A percentile compares a stretch with the other conserved stretches of the same genome.
Evolutionary conservation across 495 filamentous ascomycete genomes (phyloP).

Genomic region (Talaromyces adpressus): DNA sequence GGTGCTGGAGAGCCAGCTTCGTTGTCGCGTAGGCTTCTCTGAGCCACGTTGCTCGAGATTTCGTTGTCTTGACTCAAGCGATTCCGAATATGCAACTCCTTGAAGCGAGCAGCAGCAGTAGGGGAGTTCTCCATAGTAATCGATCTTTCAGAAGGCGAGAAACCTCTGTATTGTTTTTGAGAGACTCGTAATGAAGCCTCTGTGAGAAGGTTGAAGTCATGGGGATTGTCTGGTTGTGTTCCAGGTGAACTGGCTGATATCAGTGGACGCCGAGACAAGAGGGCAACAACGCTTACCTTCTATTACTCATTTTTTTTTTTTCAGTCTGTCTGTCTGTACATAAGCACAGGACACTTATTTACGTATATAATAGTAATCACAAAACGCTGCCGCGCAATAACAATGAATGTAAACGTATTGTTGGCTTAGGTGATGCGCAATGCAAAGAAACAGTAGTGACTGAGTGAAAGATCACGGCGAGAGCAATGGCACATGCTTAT

Average conservation of each 20-base stretch:
- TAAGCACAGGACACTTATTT: neutral
- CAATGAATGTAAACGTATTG: neutral
- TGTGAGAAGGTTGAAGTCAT: neutral
- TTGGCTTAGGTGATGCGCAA: neutral
- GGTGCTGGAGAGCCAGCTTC: neutral
- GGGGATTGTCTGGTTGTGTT: neutral
- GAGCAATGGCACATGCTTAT: neutral
- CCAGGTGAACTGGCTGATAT: neutral
- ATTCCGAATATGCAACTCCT: neutral
- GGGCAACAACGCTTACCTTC: neutral
- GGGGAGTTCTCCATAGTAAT: neutral
- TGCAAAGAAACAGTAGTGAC: neutral
- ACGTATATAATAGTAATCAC: neutral
- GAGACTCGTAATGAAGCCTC: neutral
- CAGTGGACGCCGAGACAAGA: neutral
- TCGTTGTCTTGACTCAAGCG: neutral
- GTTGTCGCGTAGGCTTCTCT: neutral
- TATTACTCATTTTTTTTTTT: neutral
- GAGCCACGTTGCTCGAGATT: neutral
- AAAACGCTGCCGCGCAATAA: neutral
- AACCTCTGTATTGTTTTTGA: neutral
- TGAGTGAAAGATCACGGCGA: neutral
- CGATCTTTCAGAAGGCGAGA: neutral
- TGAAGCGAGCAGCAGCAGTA: neutral
- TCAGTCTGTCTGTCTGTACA: neutral